Conservation (phyloP, 495 filamentous ascomycete species). For the Lepidopterella palustris region DNA sequence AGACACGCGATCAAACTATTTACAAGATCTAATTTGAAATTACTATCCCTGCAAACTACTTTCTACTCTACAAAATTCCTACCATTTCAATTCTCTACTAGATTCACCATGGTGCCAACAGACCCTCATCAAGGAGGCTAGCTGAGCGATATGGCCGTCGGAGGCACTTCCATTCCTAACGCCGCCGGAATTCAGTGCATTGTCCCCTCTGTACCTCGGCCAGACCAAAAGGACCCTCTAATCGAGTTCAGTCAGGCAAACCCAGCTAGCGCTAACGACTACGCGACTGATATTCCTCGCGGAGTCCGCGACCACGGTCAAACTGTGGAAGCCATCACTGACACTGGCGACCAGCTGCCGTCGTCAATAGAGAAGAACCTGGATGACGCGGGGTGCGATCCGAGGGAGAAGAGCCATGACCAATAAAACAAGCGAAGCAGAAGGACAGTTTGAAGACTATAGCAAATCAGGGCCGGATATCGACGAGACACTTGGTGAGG, state of each 20-base stretch:
- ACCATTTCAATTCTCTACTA: not conserved
- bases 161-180: constrained; percentile 48
- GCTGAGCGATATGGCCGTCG: constrained; percentile 47
- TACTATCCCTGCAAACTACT: not conserved
- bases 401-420: not conserved
- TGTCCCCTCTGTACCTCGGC: constrained; percentile 52
- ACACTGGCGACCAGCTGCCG: constrained; percentile 45
- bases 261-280: constrained; percentile 45
- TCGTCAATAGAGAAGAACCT: constrained; percentile 41
- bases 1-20: no score
- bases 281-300: constrained; percentile 47
- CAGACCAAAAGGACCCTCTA: constrained; percentile 43
- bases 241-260: constrained; percentile 28
- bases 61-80: not conserved
- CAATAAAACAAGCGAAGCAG: not conserved
- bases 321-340: constrained; percentile 46
- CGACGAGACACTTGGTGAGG: no score
- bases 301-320: constrained; percentile 43
- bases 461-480: not conserved
- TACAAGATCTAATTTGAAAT: no score
- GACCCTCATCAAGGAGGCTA: constrained; percentile 35
- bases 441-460: constrained; percentile 2
- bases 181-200: constrained; percentile 48
- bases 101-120: constrained; percentile 7
- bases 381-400: constrained; percentile 26